Percentiles rank a stretch among this genome's conserved stretches.
Conservation (phyloP, 176 grass and related monocot genomes). For the Thalia dealbata region DNA sequence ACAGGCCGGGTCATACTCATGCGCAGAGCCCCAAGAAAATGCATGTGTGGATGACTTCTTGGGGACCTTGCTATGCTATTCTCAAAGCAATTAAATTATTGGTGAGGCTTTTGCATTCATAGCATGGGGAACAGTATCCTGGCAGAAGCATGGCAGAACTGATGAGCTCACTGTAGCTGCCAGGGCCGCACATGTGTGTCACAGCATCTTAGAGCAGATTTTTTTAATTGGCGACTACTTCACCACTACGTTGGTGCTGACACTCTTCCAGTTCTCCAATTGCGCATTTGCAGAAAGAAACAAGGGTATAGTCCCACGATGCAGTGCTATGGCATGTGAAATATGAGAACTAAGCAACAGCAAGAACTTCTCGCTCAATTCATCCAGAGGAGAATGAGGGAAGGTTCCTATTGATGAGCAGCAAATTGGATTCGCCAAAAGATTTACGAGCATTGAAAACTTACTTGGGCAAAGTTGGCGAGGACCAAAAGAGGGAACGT, state of each 20-base stretch:
- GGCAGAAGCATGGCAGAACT: background rate
- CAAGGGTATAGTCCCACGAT: no score
- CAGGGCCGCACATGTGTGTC: constrained; percentile 3
- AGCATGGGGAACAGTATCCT: constrained; percentile 2
- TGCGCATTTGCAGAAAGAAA: no score
- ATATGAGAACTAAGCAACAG: background rate
- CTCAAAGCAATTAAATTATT: background rate
- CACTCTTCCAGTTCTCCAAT: no score
- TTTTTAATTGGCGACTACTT: background rate
- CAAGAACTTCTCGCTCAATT: background rate
- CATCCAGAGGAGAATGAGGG: background rate
- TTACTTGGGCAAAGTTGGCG: constrained; percentile 89
- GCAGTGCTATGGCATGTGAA: background rate
- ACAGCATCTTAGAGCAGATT: constrained; percentile 1
- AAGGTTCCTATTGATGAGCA: background rate
- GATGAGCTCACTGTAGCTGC: background rate
- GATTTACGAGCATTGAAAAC: constrained; percentile 8
- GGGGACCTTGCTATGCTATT: constrained; percentile 4
- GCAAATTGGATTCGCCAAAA: background rate
- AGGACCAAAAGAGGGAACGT: constrained; percentile 96
- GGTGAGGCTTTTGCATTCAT: background rate
- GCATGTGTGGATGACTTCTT: background rate
- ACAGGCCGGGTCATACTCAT: background rate
- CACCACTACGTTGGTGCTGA: background rate
- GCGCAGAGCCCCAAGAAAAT: constrained; percentile 6